phyloP scores from a whole-genome alignment of 306 rosid genomes.

The Lathyrus sativus region DNA sequence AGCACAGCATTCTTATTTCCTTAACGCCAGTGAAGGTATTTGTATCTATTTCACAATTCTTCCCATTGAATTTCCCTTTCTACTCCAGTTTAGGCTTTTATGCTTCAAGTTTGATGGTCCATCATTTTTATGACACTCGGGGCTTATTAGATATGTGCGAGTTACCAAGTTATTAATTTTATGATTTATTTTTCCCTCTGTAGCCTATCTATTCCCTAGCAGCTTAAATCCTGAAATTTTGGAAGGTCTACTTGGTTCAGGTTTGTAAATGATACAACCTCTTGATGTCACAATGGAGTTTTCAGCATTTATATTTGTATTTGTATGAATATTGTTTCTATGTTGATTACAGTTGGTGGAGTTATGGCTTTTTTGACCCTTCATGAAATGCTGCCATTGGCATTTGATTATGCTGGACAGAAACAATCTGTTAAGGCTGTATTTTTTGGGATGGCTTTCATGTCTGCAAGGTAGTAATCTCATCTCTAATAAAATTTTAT shows the following conservation, averaged over 20 bases:
- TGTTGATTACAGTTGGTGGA: conserved; percentile 71
- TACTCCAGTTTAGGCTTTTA: conserved; percentile 16
- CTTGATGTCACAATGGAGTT: conserved; percentile 11
- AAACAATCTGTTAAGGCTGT: conserved; percentile 92
- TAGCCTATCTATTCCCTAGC: conserved; percentile 95
- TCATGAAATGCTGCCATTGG: conserved; percentile 95
- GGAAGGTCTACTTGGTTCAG: conserved; percentile 95
- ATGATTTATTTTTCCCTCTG: conserved; percentile 35
- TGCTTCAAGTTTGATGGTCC: conserved; percentile 15
- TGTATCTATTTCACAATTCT: conserved; percentile 5
- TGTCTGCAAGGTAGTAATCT: conserved; percentile 86
- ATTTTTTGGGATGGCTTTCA: conserved; percentile 94
- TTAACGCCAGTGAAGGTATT: conserved; percentile 23
- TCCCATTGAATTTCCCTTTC: conserved; percentile 18
- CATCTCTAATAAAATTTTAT: conserved; percentile 28
- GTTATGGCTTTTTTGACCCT: conserved; percentile 94
- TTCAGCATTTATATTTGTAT: conserved; percentile 8
- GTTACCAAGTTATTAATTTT: conserved; percentile 21
- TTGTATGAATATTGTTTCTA: conserved; percentile 18
- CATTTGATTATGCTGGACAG: conserved; percentile 92
- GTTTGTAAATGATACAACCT: conserved; percentile 44
- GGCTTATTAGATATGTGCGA: conserved; percentile 18
- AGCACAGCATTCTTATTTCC: background rate
- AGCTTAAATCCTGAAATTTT: conserved; percentile 88
- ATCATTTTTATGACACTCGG: conserved; percentile 4